Conservation (phyloP, 2,329 filamentous ascomycete genomes). For the Diatrype stigma region DNA sequence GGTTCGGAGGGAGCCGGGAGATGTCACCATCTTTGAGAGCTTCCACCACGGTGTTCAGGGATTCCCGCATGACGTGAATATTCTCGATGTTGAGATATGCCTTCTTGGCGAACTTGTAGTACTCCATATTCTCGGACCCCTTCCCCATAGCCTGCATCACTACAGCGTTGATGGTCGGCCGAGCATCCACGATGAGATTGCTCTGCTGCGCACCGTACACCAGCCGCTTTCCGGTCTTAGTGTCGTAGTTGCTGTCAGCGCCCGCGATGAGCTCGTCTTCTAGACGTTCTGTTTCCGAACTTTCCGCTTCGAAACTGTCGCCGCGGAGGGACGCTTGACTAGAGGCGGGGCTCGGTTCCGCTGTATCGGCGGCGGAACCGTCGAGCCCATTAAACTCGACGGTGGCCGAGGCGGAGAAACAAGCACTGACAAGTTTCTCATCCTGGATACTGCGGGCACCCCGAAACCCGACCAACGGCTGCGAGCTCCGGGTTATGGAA, state of each 20-base stretch:
- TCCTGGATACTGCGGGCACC: slow-evolving; percentile 92
- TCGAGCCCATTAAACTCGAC: slow-evolving; percentile 34
- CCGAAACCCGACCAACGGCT: slow-evolving; percentile 81
- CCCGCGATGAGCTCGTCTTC: slow-evolving; percentile 64
- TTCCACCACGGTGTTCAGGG: slow-evolving; percentile 81
- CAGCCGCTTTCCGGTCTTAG: slow-evolving; percentile 57
- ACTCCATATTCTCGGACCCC: slow-evolving; percentile 96
- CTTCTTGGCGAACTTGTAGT: slow-evolving; percentile 89
- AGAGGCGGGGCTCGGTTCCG: slow-evolving; percentile 37
- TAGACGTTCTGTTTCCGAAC: slow-evolving; percentile 58
- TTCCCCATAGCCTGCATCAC: slow-evolving; percentile 91
- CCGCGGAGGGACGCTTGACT: slow-evolving; percentile 49
- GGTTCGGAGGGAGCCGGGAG: slow-evolving; percentile 74
- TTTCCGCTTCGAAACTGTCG: slow-evolving; percentile 41
- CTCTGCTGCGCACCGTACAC: slow-evolving; percentile 90
- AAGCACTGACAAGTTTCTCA: slow-evolving; percentile 87
- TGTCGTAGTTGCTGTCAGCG: slow-evolving; percentile 48
- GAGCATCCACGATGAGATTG: slow-evolving; percentile 93
- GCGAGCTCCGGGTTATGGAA: slow-evolving; percentile 90
- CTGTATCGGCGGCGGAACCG: slow-evolving; percentile 25
- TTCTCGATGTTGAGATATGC: slow-evolving; percentile 95
- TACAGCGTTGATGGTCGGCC: slow-evolving; percentile 88
- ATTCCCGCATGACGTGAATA: slow-evolving; percentile 96
- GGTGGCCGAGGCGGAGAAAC: slow-evolving; percentile 69
- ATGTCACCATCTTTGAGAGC: slow-evolving; percentile 91